Conservation (phyloP, 768 basidiomycete species). For the Plicaturopsis crispa region DNA sequence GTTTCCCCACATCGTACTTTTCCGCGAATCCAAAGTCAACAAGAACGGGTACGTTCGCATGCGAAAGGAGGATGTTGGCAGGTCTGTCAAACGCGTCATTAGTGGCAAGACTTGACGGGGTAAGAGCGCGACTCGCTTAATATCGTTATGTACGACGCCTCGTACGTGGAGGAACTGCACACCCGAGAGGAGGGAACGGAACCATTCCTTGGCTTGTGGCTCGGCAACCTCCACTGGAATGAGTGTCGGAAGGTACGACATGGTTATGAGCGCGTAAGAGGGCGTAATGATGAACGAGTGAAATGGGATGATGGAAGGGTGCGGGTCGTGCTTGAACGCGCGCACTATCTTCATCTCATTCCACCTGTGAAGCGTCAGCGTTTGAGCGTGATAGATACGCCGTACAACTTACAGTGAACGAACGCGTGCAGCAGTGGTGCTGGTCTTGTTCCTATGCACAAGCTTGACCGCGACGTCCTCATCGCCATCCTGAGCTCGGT, state of each 20-base stretch:
- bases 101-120: constrained; percentile 4
- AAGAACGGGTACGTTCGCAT: constrained; percentile 73
- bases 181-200: constrained; percentile 72
- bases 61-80: constrained; percentile 85
- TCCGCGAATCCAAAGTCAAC: constrained; percentile 98
- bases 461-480: constrained; percentile 84
- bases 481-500: constrained; percentile 32
- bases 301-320: constrained; percentile 90
- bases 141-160: constrained; percentile 88
- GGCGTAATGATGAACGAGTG: constrained; percentile 92
- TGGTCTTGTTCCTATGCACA: constrained; percentile 73
- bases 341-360: constrained; percentile 97
- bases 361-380: constrained; percentile 48
- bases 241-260: constrained; percentile 83
- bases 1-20: constrained; percentile 58
- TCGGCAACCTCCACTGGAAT: constrained; percentile 88
- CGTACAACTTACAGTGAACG: constrained; percentile 61
- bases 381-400: constrained; percentile 1
- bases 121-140: constrained; percentile 59
- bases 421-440: constrained; percentile 85
- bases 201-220: constrained; percentile 71
- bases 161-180: constrained; percentile 78
- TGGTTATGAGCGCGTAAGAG: constrained; percentile 85
- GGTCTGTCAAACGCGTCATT: constrained; percentile 41
- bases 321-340: constrained; percentile 74